These are phyloP conservation scores for Mimosa bimucronata DNA, from an alignment of 306 rosid genomes.

Conservation along the genomic window DNA sequence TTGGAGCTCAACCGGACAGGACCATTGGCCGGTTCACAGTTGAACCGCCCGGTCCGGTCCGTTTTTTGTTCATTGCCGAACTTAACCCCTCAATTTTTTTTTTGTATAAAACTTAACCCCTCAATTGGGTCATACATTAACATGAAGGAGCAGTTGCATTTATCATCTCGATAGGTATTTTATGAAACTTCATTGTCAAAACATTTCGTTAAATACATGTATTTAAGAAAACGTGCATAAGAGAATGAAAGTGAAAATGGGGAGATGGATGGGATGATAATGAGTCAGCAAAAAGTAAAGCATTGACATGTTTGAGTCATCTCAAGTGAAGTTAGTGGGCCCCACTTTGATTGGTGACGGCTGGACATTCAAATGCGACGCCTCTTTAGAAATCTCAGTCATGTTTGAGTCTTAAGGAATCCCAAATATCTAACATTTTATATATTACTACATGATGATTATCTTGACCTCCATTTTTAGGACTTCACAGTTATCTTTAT, in stretches of 20 bases:
- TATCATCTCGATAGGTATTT: no score
- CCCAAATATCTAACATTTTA: no score
- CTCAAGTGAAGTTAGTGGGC: neutral
- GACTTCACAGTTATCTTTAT: neutral
- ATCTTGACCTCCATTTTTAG: neutral
- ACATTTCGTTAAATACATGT: neutral
- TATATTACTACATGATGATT: no score
- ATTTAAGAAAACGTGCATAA: neutral
- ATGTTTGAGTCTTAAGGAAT: neutral
- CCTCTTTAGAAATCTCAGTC: neutral
- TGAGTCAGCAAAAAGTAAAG: neutral
- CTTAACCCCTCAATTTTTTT: no score
- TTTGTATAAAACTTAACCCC: no score
- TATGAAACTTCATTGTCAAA: neutral
- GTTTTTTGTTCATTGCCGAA: no score
- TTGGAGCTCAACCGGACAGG: no score
- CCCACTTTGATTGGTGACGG: slow-evolving; percentile 4
- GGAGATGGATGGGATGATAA: neutral
- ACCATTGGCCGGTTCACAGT: no score
- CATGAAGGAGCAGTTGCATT: no score
- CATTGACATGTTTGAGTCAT: neutral
- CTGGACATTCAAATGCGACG: neutral
- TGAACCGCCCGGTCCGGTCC: no score
- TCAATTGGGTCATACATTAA: no score
- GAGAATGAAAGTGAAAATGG: neutral